phyloP scores from a whole-genome alignment of 176 grass and related monocot species.

The Oryza glaberrima region DNA sequence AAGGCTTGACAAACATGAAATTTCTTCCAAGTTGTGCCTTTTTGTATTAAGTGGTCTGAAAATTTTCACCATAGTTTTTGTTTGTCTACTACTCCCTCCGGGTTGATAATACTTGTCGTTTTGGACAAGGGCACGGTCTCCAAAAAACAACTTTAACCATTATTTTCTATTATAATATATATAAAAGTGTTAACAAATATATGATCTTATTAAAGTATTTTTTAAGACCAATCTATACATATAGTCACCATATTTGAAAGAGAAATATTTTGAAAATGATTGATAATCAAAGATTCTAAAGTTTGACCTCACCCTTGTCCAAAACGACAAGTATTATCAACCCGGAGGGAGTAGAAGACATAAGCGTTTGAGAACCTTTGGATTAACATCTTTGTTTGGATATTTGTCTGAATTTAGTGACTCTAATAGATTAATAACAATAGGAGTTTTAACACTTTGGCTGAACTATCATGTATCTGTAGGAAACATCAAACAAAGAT shows the following conservation, averaged over 20 bases:
- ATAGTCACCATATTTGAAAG: no score
- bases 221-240: no score
- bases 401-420: not conserved
- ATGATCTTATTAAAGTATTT: no score
- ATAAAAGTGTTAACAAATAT: no score
- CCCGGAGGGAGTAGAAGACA: not conserved
- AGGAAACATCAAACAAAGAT: conserved; percentile 98
- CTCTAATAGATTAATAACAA: not conserved
- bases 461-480: conserved; percentile 11
- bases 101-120: no score
- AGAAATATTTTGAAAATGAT: no score
- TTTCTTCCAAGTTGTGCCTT: not conserved
- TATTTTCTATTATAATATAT: no score
- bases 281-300: no score
- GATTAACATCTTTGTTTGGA: not conserved
- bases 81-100: not conserved
- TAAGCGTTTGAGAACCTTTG: not conserved
- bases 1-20: not conserved
- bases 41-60: not conserved
- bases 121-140: no score
- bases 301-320: no score
- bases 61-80: not conserved
- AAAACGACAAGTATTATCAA: no score
- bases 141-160: no score
- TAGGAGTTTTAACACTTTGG: conserved; percentile 9